Evolutionary conservation across 495 filamentous ascomycete genomes (phyloP).

Genomic region (Neurospora intermedia): DNA sequence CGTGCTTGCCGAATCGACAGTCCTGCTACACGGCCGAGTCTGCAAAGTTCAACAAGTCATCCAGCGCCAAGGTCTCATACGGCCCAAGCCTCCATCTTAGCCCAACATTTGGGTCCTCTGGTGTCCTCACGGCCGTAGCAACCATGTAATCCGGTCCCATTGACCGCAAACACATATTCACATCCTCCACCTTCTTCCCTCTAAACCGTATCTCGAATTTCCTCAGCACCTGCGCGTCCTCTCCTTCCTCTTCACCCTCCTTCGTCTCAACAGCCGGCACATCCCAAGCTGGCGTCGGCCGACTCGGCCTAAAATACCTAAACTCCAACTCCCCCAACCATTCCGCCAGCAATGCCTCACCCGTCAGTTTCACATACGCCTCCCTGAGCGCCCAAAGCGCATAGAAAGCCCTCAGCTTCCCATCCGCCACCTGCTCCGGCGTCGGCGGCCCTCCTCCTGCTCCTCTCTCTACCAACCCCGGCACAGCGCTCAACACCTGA

Average conservation of each 20-base stretch:
- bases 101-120: constrained; percentile 20
- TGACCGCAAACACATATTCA: constrained; percentile 32
- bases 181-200: constrained; percentile 29
- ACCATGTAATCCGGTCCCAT: constrained; percentile 37
- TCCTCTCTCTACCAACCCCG: constrained; percentile 8
- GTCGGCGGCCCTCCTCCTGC: background rate
- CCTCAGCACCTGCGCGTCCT: constrained; percentile 18
- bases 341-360: constrained; percentile 70
- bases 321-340: constrained; percentile 57
- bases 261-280: constrained; percentile 5
- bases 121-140: constrained; percentile 34
- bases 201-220: constrained; percentile 28
- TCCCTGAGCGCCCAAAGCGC: constrained; percentile 84
- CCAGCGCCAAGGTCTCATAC: constrained; percentile 27
- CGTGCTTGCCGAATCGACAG: background rate
- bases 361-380: constrained; percentile 89
- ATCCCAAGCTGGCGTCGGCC: constrained; percentile 12
- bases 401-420: constrained; percentile 63
- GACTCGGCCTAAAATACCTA: constrained; percentile 22
- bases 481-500: constrained; percentile 14
- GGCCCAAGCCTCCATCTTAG: constrained; percentile 29
- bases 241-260: constrained; percentile 9
- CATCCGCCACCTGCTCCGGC: constrained; percentile 18
- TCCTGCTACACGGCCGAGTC: constrained; percentile 13
- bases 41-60: constrained; percentile 27